These are phyloP conservation scores for Candida methanosorbosa DNA, from an alignment of 805 yeast species.

Conservation along the genomic window DNA sequence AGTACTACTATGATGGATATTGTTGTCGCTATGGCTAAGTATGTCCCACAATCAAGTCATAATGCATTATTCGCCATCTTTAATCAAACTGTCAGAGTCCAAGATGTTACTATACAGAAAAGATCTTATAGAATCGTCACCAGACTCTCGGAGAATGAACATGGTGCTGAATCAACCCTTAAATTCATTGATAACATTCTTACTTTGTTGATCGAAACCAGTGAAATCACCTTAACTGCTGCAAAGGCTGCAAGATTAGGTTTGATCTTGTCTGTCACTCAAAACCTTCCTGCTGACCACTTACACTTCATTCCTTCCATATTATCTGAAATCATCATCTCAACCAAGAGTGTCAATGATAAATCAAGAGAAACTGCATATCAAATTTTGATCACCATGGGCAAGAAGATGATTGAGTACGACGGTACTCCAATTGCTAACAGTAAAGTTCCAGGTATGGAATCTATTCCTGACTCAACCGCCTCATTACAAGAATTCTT, in stretches of 20 bases:
- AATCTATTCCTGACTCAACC: constrained; percentile 49
- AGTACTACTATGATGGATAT: constrained; percentile 88
- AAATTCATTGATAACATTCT: constrained; percentile 51
- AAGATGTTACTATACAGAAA: constrained; percentile 71
- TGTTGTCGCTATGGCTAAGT: constrained; percentile 78
- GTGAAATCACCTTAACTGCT: constrained; percentile 52
- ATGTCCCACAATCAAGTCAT: constrained; percentile 64
- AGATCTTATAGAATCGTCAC: constrained; percentile 78
- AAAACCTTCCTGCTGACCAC: constrained; percentile 53
- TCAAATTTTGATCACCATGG: constrained; percentile 70
- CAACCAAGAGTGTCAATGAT: constrained; percentile 90
- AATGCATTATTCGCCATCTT: constrained; percentile 73
- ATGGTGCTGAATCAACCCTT: constrained; percentile 47
- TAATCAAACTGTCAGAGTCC: constrained; percentile 50
- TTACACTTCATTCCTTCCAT: constrained; percentile 73
- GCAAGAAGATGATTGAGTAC: constrained; percentile 52
- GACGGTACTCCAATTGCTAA: constrained; percentile 60
- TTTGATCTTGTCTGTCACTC: constrained; percentile 55
- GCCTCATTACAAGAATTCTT: constrained; percentile 77
- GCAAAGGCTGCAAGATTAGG: constrained; percentile 75
- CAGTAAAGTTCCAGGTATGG: constrained; percentile 59
- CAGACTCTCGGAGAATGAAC: constrained; percentile 59
- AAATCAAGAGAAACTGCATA: constrained; percentile 80
- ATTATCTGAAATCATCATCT: constrained; percentile 79
- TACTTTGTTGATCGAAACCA: constrained; percentile 46